Conservation (phyloP, 176 grass and related monocot species). For the Elymus sibiricus region DNA sequence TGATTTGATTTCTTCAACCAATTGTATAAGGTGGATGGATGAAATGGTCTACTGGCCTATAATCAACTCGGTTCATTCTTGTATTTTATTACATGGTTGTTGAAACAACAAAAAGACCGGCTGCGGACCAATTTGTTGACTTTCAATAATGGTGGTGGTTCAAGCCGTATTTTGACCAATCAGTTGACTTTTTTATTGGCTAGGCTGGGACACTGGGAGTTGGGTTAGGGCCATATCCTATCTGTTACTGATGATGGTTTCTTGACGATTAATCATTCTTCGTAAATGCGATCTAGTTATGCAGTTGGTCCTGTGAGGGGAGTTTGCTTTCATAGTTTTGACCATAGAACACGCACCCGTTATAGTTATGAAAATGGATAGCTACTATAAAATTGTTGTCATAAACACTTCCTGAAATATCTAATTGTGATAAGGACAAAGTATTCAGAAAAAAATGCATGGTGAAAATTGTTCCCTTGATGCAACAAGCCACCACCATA, state of each 20-base stretch:
- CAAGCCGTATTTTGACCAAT: slow-evolving; percentile 6
- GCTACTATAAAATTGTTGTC: background rate
- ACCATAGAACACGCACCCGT: background rate
- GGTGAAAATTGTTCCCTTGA: background rate
- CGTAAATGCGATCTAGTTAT: background rate
- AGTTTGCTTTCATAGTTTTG: background rate
- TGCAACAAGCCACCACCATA: background rate
- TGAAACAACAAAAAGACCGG: background rate
- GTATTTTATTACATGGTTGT: background rate
- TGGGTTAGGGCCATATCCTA: background rate
- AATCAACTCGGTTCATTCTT: background rate
- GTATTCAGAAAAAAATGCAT: background rate
- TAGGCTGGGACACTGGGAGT: background rate
- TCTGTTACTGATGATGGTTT: background rate
- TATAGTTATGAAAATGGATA: background rate
- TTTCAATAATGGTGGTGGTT: background rate
- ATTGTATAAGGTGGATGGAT: background rate
- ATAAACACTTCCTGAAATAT: background rate
- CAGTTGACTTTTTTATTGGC: slow-evolving; percentile 28
- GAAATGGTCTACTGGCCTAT: background rate
- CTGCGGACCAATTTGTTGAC: background rate
- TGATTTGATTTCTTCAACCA: background rate
- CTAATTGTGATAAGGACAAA: background rate
- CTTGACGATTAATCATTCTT: background rate
- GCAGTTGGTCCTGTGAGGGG: slow-evolving; percentile 4